phyloP scores from a whole-genome alignment of 805 yeast species.

The Lachancea dasiensis region DNA sequence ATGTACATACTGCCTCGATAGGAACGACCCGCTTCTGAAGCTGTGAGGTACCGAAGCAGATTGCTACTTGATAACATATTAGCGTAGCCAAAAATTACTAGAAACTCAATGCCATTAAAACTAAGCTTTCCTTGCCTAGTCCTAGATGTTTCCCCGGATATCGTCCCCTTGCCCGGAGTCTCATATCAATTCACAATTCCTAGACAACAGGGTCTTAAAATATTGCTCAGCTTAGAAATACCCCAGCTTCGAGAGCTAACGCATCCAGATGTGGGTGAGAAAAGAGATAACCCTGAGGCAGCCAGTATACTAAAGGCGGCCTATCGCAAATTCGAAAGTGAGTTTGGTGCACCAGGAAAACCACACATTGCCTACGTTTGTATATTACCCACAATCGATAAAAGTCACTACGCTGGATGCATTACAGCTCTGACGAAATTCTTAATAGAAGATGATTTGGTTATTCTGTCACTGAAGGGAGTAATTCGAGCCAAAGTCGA shows the following conservation, averaged over 20 bases:
- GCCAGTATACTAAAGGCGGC: too few relatives aligned
- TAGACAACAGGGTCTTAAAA: constrained; percentile 40
- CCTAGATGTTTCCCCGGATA: constrained; percentile 17
- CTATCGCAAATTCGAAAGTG: neutral
- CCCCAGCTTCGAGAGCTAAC: too few relatives aligned
- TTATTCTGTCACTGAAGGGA: constrained; percentile 18
- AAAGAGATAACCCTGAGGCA: too few relatives aligned
- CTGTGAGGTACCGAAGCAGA: too few relatives aligned
- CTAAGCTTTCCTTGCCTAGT: constrained; percentile 9
- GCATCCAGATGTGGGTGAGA: too few relatives aligned
- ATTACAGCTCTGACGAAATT: constrained; percentile 15
- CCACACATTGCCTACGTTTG: constrained; percentile 33
- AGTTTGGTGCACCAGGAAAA: constrained; percentile 16
- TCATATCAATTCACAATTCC: constrained; percentile 52
- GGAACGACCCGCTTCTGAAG: too few relatives aligned
- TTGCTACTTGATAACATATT: too few relatives aligned
- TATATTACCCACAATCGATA: constrained; percentile 17
- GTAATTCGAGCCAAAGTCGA: constrained; percentile 15
- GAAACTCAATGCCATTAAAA: constrained; percentile 2
- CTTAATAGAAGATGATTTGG: constrained; percentile 7
- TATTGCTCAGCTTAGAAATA: constrained; percentile 39
- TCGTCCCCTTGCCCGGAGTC: constrained; percentile 56
- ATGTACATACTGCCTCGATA: too few relatives aligned
- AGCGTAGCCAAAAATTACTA: too few relatives aligned
- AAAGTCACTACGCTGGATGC: constrained; percentile 15